phyloP scores from a whole-genome alignment of 78 protist genomes.

The slime mould (Dictyostelium discoideum) region DNA sequence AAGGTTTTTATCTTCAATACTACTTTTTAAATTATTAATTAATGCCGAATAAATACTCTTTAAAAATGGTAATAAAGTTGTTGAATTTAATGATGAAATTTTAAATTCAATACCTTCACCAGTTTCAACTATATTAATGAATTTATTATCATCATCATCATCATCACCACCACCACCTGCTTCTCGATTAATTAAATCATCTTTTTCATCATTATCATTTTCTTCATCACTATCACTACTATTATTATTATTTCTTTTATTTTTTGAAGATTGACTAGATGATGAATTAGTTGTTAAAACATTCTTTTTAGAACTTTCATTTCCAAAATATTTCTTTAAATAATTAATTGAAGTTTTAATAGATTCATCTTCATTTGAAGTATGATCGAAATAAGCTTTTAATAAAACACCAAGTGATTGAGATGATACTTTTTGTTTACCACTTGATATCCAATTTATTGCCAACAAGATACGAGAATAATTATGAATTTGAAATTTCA shows the following conservation, averaged over 20 bases:
- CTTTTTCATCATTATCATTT: neutral
- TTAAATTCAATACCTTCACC: neutral
- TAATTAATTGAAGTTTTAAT: neutral
- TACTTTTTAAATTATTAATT: neutral
- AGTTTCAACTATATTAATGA: neutral
- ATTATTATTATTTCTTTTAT: neutral
- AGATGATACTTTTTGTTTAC: slow-evolving; percentile 1
- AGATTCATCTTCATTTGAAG: neutral
- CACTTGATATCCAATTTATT: neutral
- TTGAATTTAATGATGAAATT: neutral
- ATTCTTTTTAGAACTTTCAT: neutral
- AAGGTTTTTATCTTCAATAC: neutral
- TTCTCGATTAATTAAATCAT: no score
- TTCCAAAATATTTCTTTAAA: neutral
- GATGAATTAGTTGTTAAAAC: neutral
- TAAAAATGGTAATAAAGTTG: neutral
- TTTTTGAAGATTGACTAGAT: neutral
- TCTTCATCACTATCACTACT: neutral
- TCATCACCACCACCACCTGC: neutral
- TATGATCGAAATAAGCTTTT: neutral
- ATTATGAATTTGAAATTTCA: neutral
- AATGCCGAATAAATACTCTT: neutral
- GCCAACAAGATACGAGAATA: neutral
- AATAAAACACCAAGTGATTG: neutral
- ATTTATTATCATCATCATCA: neutral